phyloP scores from a whole-genome alignment of 2,329 filamentous ascomycete species.

The Cladobotryum mycophilum region DNA sequence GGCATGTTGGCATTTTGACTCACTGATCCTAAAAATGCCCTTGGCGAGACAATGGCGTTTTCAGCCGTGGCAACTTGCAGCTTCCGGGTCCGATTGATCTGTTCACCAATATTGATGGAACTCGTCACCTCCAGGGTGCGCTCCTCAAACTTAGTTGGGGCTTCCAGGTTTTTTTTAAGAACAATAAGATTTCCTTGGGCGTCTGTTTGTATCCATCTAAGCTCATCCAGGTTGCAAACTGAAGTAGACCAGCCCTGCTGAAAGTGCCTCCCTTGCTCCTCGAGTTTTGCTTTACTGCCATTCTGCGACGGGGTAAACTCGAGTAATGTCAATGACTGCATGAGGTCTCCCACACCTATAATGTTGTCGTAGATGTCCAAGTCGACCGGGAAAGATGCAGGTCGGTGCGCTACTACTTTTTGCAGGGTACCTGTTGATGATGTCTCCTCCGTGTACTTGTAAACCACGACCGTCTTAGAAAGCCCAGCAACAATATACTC shows the following conservation, averaged over 20 bases:
- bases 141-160: slow-evolving; percentile 68
- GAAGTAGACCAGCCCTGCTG: slow-evolving; percentile 78
- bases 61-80: slow-evolving; percentile 61
- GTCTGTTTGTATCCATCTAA: slow-evolving; percentile 78
- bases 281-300: slow-evolving; percentile 55
- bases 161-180: slow-evolving; percentile 64
- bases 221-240: slow-evolving; percentile 62
- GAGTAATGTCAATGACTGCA: slow-evolving; percentile 83
- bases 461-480: slow-evolving; percentile 74
- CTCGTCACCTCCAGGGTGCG: slow-evolving; percentile 65
- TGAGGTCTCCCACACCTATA: slow-evolving; percentile 84
- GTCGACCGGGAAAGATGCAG: slow-evolving; percentile 78
- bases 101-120: slow-evolving; percentile 83
- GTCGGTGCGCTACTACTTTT: slow-evolving; percentile 70
- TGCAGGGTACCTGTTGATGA: slow-evolving; percentile 52
- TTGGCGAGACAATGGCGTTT: slow-evolving; percentile 65
- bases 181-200: slow-evolving; percentile 83
- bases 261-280: slow-evolving; percentile 73
- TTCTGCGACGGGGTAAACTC: slow-evolving; percentile 57
- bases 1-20: slow-evolving; percentile 24
- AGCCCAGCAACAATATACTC: slow-evolving; percentile 78
- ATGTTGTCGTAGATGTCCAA: slow-evolving; percentile 65
- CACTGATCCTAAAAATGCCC: slow-evolving; percentile 85
- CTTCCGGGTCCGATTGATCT: slow-evolving; percentile 80
- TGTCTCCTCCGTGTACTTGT: slow-evolving; percentile 50